Evolutionary conservation across 306 rosid genomes (phyloP).

Genomic region (Arachis stenosperma): DNA sequence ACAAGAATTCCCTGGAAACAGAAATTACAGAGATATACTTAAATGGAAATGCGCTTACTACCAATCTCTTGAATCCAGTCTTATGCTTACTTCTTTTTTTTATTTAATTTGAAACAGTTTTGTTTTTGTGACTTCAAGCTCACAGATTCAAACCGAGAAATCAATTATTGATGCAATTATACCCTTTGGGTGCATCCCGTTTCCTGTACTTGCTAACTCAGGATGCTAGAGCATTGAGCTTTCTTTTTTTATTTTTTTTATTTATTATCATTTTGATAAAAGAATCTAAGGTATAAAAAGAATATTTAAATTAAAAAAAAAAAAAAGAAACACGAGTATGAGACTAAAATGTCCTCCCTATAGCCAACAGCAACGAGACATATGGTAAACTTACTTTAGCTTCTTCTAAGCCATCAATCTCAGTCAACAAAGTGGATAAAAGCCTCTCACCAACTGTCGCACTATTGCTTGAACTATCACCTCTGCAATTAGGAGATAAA

Average conservation of each 20-base stretch:
- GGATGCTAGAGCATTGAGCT: too few species aligned
- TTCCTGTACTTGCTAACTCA: too few species aligned
- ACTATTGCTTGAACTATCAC: conserved; percentile 75
- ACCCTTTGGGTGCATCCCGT: too few species aligned
- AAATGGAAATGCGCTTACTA: conserved; percentile 20
- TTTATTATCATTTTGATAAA: background rate
- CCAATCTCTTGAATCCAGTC: conserved; percentile 29
- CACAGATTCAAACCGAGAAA: too few species aligned
- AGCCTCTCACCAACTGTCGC: conserved; percentile 81
- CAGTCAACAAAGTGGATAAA: conserved; percentile 86
- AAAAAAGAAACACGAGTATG: background rate
- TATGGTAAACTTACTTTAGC: conserved; percentile 62
- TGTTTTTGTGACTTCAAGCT: too few species aligned
- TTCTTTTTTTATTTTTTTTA: background rate
- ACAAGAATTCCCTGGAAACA: conserved; percentile 81
- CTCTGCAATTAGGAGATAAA: conserved; percentile 54
- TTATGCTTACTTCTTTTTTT: background rate
- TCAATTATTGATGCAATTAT: too few species aligned
- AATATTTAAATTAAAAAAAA: background rate
- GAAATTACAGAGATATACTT: conserved; percentile 14
- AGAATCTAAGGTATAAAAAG: conserved; percentile 7
- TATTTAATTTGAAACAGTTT: background rate
- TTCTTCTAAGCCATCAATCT: conserved; percentile 96
- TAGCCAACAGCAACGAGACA: conserved; percentile 8
- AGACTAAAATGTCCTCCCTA: conserved; percentile 7